Percentiles rank a stretch among this genome's conserved stretches.
These are phyloP conservation scores for Suillus variegatus DNA, from an alignment of 768 basidiomycete species.

Conservation along the genomic window DNA sequence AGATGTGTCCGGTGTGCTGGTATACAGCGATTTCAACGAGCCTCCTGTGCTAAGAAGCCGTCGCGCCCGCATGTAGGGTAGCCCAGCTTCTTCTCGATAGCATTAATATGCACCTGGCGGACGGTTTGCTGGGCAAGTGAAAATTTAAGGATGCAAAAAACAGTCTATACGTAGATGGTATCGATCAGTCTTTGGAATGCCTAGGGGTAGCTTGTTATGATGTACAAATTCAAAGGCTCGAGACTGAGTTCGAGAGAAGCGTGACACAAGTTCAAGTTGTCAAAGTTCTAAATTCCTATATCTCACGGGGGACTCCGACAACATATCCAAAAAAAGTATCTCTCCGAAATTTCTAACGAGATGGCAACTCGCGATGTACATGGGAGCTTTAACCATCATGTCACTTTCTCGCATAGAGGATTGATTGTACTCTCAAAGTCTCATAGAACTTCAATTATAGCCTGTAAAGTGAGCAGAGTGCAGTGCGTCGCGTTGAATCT, in stretches of 20 bases:
- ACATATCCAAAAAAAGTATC: slow-evolving; percentile 4
- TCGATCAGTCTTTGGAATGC: not conserved
- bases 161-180: not conserved
- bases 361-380: not conserved
- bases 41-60: not conserved
- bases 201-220: not conserved
- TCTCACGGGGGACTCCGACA: not conserved
- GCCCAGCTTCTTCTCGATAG: slow-evolving; percentile 1
- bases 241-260: not conserved
- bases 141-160: not conserved
- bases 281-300: not conserved
- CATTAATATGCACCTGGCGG: not conserved
- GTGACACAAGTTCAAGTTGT: not conserved
- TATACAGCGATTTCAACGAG: not conserved
- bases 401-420: not conserved
- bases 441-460: not conserved
- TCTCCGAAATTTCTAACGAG: not conserved
- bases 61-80: not conserved
- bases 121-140: not conserved
- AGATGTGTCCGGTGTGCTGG: too few relatives aligned
- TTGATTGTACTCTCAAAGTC: not conserved
- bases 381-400: not conserved
- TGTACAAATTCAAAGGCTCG: not conserved
- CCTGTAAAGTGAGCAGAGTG: not conserved
- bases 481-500: not conserved